phyloP scores from a whole-genome alignment of 495 filamentous ascomycete genomes.

The Chaetomium fimeti region DNA sequence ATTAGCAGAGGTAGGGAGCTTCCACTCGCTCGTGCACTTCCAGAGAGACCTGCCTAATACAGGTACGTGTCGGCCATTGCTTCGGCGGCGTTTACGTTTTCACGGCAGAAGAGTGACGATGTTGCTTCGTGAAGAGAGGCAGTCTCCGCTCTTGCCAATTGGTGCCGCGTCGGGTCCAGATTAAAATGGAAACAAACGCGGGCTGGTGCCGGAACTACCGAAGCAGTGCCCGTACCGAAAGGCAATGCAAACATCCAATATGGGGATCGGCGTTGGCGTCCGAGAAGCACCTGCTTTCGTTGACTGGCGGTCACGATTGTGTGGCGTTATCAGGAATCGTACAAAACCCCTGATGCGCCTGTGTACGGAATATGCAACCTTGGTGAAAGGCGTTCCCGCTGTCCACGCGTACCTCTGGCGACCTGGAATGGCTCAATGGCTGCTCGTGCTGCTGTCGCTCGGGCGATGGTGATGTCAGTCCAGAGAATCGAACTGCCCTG shows the following conservation, averaged over 20 bases:
- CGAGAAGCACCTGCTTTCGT: neutral
- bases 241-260: neutral
- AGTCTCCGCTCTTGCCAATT: too few species aligned
- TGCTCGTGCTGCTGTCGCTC: too few species aligned
- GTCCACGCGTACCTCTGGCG: too few species aligned
- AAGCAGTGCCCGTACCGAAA: neutral
- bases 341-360: neutral
- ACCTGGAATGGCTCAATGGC: too few species aligned
- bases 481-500: too few species aligned
- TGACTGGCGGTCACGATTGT: neutral
- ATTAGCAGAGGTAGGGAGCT: too few species aligned
- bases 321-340: neutral
- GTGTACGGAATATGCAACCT: neutral
- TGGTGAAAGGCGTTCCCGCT: too few species aligned
- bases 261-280: conserved; percentile 7
- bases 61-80: neutral
- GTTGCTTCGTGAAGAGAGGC: neutral
- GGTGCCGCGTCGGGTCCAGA: too few species aligned
- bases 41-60: neutral
- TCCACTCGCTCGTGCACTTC: neutral
- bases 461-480: neutral
- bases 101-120: neutral
- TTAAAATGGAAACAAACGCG: too few species aligned
- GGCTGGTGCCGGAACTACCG: too few species aligned
- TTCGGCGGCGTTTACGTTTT: too few species aligned